These are phyloP conservation scores for Exutisphaerella laricina DNA, from an alignment of 2,329 filamentous ascomycete genomes.

Conservation along the genomic window DNA sequence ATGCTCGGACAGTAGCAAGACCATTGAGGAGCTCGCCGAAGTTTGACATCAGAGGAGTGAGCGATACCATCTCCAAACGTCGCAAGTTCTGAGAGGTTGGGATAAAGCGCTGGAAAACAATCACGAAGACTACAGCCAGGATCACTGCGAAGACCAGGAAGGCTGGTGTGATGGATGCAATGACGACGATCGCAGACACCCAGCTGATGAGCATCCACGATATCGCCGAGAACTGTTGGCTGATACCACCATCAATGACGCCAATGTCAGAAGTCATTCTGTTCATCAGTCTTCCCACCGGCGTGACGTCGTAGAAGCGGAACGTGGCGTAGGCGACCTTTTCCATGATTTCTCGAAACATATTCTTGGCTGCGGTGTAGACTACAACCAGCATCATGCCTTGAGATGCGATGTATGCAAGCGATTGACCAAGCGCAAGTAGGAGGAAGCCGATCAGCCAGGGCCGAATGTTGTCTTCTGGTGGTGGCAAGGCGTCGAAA, in stretches of 20 bases:
- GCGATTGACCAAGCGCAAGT: slow-evolving; percentile 57
- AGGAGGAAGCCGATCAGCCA: slow-evolving; percentile 69
- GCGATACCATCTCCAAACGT: slow-evolving; percentile 80
- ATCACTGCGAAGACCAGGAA: slow-evolving; percentile 68
- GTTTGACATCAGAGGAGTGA: slow-evolving; percentile 85
- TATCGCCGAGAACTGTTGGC: slow-evolving; percentile 64
- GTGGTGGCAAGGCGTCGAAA: slow-evolving; percentile 57
- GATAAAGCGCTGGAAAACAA: slow-evolving; percentile 70
- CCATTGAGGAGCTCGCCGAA: slow-evolving; percentile 84
- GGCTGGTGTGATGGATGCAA: slow-evolving; percentile 68
- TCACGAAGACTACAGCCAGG: slow-evolving; percentile 63
- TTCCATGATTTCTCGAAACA: slow-evolving; percentile 68
- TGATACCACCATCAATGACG: slow-evolving; percentile 82
- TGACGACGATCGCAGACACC: slow-evolving; percentile 67
- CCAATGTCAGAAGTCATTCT: slow-evolving; percentile 85
- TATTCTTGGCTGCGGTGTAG: slow-evolving; percentile 67
- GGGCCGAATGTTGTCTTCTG: slow-evolving; percentile 59
- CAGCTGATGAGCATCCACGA: slow-evolving; percentile 67
- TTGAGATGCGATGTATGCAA: slow-evolving; percentile 57
- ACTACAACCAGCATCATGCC: slow-evolving; percentile 69
- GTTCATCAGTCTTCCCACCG: slow-evolving; percentile 86
- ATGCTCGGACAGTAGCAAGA: slow-evolving; percentile 78
- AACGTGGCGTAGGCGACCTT: slow-evolving; percentile 76
- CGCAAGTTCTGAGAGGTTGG: slow-evolving; percentile 78
- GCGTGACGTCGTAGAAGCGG: slow-evolving; percentile 85